Evolutionary conservation across 1,284 basidiomycete species (phyloP).

Genomic region (Malassezia dermatis): DNA sequence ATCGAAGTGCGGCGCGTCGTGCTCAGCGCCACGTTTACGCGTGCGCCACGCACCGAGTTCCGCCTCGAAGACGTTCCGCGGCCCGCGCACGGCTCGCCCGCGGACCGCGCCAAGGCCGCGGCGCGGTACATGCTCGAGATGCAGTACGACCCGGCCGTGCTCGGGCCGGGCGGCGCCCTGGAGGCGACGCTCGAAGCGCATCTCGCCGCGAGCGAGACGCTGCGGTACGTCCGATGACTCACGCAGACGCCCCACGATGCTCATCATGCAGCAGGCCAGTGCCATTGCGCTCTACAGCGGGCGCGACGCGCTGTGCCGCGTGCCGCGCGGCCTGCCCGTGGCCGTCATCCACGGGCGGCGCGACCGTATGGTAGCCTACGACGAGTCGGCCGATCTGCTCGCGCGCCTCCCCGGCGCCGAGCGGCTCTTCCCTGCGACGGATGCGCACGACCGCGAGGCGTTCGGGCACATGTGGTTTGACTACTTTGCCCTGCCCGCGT

Average conservation of each 20-base stretch:
- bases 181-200: not conserved
- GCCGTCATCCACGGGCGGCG: conserved; percentile 31
- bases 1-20: conserved; percentile 27
- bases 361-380: conserved; percentile 37
- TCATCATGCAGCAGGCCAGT: conserved; percentile 1
- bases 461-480: conserved; percentile 26
- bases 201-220: not conserved
- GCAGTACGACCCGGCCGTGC: conserved; percentile 31
- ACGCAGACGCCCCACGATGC: conserved; percentile 15
- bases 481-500: conserved; percentile 23
- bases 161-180: conserved; percentile 9
- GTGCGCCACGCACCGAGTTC: conserved; percentile 33
- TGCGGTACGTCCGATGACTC: conserved; percentile 2
- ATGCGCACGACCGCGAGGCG: conserved; percentile 3
- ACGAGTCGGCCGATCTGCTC: conserved; percentile 26
- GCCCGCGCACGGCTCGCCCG: not conserved
- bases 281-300: conserved; percentile 25
- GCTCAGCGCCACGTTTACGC: conserved; percentile 38
- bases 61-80: conserved; percentile 10
- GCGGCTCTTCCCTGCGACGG: conserved; percentile 13
- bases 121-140: conserved; percentile 25
- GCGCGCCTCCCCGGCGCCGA: conserved; percentile 24
- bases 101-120: conserved; percentile 21
- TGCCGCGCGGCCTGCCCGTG: conserved; percentile 20
- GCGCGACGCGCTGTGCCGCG: conserved; percentile 18